These are phyloP conservation scores for Penicillium waksmanii DNA, from an alignment of 495 filamentous ascomycete genomes.

Conservation along the genomic window DNA sequence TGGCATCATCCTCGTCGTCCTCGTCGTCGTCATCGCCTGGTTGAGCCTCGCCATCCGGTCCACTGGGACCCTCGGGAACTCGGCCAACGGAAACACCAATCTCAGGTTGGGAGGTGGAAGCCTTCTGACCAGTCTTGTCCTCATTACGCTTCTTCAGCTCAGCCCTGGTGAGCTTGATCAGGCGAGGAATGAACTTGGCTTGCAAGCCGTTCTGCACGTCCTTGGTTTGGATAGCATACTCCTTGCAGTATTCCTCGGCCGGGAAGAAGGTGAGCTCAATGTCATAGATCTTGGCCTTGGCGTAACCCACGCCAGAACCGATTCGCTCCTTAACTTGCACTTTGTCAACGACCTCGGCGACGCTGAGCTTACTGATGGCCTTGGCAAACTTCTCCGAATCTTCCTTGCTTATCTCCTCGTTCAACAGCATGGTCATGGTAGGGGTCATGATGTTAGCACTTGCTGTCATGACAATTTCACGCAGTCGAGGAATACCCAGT, in stretches of 20 bases:
- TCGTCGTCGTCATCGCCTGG: slow-evolving; percentile 74
- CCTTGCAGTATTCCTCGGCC: slow-evolving; percentile 74
- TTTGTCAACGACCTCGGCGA: slow-evolving; percentile 85
- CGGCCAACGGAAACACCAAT: slow-evolving; percentile 77
- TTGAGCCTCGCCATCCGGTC: slow-evolving; percentile 58
- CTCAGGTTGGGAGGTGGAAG: slow-evolving; percentile 72
- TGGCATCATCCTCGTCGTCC: slow-evolving; percentile 84
- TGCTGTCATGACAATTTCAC: slow-evolving; percentile 99
- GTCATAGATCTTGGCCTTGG: slow-evolving; percentile 80
- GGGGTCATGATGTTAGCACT: slow-evolving; percentile 86
- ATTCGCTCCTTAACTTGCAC: slow-evolving; percentile 78
- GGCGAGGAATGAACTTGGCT: slow-evolving; percentile 69
- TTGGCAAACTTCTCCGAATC: slow-evolving; percentile 85
- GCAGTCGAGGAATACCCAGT: slow-evolving; percentile 92
- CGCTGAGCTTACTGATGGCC: slow-evolving; percentile 83
- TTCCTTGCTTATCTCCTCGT: slow-evolving; percentile 68
- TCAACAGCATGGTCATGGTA: slow-evolving; percentile 84
- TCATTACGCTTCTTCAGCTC: slow-evolving; percentile 79
- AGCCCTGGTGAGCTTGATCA: slow-evolving; percentile 67
- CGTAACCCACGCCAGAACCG: slow-evolving; percentile 64
- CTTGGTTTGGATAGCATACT: slow-evolving; percentile 77
- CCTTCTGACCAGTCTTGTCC: slow-evolving; percentile 60
- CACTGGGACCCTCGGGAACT: slow-evolving; percentile 62
- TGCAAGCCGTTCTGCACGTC: slow-evolving; percentile 84
- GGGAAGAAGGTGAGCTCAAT: slow-evolving; percentile 85